Percentiles rank a stretch among this genome's conserved stretches.
These are phyloP conservation scores for Leptodermis oblonga DNA, from an alignment of 257 asterid species.

Conservation along the genomic window DNA sequence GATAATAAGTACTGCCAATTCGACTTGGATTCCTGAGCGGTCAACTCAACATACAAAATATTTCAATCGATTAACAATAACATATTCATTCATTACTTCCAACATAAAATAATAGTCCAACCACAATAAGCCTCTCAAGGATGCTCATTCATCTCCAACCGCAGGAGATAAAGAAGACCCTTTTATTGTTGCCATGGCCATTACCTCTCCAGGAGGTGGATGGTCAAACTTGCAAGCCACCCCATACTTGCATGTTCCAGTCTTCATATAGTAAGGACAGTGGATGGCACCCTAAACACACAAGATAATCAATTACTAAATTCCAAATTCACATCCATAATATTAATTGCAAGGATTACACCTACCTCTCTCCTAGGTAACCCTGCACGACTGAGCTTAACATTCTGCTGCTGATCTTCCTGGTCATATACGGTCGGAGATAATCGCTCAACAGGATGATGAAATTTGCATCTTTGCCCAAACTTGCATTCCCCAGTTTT, in stretches of 20 bases:
- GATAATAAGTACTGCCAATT: too few species aligned
- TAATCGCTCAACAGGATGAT: conserved; percentile 82
- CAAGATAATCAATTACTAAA: not conserved
- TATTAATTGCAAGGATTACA: conserved; percentile 8
- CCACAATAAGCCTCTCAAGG: too few species aligned
- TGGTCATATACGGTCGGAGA: conserved; percentile 31
- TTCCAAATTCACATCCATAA: not conserved
- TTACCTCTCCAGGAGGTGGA: conserved; percentile 93
- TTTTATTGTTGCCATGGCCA: conserved; percentile 42
- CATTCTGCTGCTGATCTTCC: conserved; percentile 48
- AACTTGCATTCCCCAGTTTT: conserved; percentile 90
- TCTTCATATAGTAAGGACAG: conserved; percentile 96
- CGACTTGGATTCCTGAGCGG: too few species aligned
- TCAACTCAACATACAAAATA: not conserved
- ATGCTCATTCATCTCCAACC: too few species aligned
- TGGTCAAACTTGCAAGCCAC: conserved; percentile 89
- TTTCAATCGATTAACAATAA: not conserved
- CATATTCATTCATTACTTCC: not conserved
- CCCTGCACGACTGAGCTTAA: conserved; percentile 86
- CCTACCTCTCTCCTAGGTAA: conserved; percentile 95
- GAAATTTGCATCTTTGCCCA: conserved; percentile 76
- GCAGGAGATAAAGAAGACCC: conserved; percentile 24
- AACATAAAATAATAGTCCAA: too few species aligned
- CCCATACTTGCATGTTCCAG: conserved; percentile 87
- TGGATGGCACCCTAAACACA: conserved; percentile 66